Percentiles rank a stretch among this genome's conserved stretches.
Conservation (phyloP, 768 basidiomycete genomes). For the Tephrocybe sp. region DNA sequence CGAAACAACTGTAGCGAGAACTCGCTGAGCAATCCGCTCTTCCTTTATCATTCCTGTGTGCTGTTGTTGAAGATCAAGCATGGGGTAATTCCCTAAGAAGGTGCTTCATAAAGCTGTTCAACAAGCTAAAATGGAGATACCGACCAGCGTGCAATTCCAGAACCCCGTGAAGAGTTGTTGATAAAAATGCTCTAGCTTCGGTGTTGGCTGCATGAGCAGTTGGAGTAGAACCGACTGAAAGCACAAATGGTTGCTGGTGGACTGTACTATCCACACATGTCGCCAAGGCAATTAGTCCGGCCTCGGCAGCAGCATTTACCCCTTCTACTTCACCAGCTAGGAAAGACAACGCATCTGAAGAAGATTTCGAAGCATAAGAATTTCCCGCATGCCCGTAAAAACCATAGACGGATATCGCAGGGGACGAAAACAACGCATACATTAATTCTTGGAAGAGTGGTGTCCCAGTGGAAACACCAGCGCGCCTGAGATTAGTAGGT, state of each 20-base stretch:
- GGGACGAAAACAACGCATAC: constrained; percentile 47
- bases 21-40: constrained; percentile 59
- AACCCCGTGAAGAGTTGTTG: constrained; percentile 49
- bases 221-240: constrained; percentile 86
- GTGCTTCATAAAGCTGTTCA: too few species aligned
- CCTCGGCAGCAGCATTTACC: constrained; percentile 62
- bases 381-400: constrained; percentile 83
- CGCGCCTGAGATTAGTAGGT: constrained; percentile 51
- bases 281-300: constrained; percentile 47
- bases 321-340: constrained; percentile 68
- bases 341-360: constrained; percentile 60
- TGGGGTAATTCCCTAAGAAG: constrained; percentile 72
- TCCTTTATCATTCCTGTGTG: constrained; percentile 64
- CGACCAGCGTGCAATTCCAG: constrained; percentile 77
- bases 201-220: constrained; percentile 76
- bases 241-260: constrained; percentile 52
- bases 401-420: constrained; percentile 64
- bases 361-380: constrained; percentile 72
- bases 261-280: constrained; percentile 27
- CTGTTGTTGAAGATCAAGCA: constrained; percentile 82
- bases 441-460: constrained; percentile 56
- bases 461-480: constrained; percentile 59
- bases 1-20: constrained; percentile 75
- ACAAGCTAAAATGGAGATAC: constrained; percentile 11
- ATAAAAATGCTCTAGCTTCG: constrained; percentile 42